These are phyloP conservation scores for Nemania serpens DNA, from an alignment of 2,329 filamentous ascomycete species.

Conservation along the genomic window DNA sequence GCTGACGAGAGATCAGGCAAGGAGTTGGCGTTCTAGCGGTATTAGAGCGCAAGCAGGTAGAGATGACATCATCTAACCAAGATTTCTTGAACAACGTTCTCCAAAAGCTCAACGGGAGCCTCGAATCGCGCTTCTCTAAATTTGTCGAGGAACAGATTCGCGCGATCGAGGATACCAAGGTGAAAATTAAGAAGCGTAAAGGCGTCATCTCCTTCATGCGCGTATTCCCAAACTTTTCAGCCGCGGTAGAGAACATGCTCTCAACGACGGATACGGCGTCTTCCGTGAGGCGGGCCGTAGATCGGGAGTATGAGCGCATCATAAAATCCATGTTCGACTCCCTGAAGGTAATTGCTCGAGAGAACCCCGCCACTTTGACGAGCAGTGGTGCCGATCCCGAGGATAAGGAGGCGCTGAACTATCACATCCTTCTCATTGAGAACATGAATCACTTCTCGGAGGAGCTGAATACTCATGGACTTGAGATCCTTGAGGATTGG, in stretches of 20 bases:
- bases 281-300: conserved; percentile 74
- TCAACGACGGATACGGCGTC: conserved; percentile 59
- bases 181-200: conserved; percentile 98
- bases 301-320: conserved; percentile 85
- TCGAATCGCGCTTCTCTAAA: conserved; percentile 78
- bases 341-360: conserved; percentile 86
- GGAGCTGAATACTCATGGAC: conserved; percentile 77
- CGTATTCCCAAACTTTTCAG: conserved; percentile 86
- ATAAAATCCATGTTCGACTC: conserved; percentile 97
- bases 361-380: conserved; percentile 60
- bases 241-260: conserved; percentile 83
- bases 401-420: conserved; percentile 96
- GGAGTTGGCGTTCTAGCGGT: conserved; percentile 83
- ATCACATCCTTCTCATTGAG: conserved; percentile 95
- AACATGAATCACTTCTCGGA: conserved; percentile 99
- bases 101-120: conserved; percentile 75
- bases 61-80: conserved; percentile 88
- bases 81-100: conserved; percentile 83
- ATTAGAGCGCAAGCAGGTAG: conserved; percentile 77
- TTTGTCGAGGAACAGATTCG: conserved; percentile 95
- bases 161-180: conserved; percentile 96
- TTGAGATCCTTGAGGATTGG: conserved; percentile 83
- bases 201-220: conserved; percentile 95
- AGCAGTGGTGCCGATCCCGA: conserved; percentile 64
- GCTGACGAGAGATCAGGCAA: conserved; percentile 61